phyloP scores from a whole-genome alignment of 768 basidiomycete species.

The Holtermanniella nyarrowii region DNA sequence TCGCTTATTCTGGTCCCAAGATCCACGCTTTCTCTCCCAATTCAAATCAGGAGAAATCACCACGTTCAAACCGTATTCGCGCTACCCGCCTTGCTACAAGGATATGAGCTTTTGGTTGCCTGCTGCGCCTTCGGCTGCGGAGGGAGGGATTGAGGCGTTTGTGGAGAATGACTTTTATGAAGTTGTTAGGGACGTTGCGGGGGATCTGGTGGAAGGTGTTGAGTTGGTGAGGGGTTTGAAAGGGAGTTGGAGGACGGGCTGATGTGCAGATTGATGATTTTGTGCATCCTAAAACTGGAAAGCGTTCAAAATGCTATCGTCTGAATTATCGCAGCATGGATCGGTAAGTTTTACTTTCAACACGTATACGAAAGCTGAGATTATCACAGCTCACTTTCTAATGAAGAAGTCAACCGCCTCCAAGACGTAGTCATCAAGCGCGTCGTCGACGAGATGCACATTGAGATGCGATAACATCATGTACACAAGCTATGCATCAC shows the following conservation, averaged over 20 bases:
- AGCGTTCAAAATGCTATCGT: conserved; percentile 73
- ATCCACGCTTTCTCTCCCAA: conserved; percentile 75
- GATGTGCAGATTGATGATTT: conserved; percentile 72
- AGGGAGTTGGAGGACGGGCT: neutral
- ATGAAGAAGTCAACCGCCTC: conserved; percentile 76
- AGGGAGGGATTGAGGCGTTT: conserved; percentile 38
- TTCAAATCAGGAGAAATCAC: conserved; percentile 64
- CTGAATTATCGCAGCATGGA: conserved; percentile 97
- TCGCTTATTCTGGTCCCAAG: conserved; percentile 90
- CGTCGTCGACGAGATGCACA: conserved; percentile 39
- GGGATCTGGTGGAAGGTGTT: conserved; percentile 85
- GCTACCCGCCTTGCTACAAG: conserved; percentile 84
- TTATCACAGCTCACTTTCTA: conserved; percentile 61
- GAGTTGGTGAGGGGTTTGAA: conserved; percentile 51
- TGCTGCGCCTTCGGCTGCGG: conserved; percentile 1
- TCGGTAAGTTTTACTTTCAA: conserved; percentile 46
- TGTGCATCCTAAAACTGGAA: conserved; percentile 72
- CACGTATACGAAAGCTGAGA: neutral
- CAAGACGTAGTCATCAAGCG: conserved; percentile 47
- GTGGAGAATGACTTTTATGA: conserved; percentile 98
- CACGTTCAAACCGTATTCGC: conserved; percentile 82
- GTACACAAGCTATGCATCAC: no score
- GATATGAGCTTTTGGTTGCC: conserved; percentile 92
- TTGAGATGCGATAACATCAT: conserved; percentile 44
- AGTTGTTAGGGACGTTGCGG: conserved; percentile 79